Evolutionary conservation across 1,139 yeast species (phyloP), one percentile per base, ranked within the genome.

Genomic region (Yamadazyma atlantica): DNA sequence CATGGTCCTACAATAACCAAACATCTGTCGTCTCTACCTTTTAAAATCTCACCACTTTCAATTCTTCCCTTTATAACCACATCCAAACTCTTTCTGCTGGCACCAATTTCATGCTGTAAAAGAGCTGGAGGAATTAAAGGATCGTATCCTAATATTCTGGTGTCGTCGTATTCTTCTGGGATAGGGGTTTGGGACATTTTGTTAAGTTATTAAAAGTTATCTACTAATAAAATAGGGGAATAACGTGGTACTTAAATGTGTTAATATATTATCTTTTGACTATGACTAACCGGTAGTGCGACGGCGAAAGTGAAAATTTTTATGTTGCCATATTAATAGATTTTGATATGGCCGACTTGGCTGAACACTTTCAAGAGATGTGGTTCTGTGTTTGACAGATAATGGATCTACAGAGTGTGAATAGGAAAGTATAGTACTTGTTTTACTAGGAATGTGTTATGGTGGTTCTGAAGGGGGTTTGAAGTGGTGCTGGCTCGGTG

Each of bases 1-100:
- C 98, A 92, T 44, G 98, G 98, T 2, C 98, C 83, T 29, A 78
- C 96, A 38, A 92, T 94, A 27, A 89, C 85, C 39, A 92, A 70
- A 41, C 89, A 73, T 58, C 89, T 80, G 75, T 88, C 96, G 55
- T 85, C 90, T 48, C 73, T 67, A 39, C 86, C 85, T 47, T 75
- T 70, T 49, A 90, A 75, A 43, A 90, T 84, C 27, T 78, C 76
- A 43, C 81, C 76, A 36, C 94, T 81, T 33, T 81, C 92, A 50
- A 71, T 73, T 65, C 98, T 80, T 43, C 95, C 96, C 48, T 67
- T 66, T 41, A 82, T 70, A 35, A 92, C 96, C 3, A 87, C 82
- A 43, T 76, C 78, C 45, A 80, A 67, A 26, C 90, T 73, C 36
- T 62, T 63, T 37, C 69, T 69, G 10, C 85, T 66, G 32, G 92